These are phyloP conservation scores for Orbilia oligospora DNA, from an alignment of 2,329 filamentous ascomycete genomes.

Conservation along the genomic window DNA sequence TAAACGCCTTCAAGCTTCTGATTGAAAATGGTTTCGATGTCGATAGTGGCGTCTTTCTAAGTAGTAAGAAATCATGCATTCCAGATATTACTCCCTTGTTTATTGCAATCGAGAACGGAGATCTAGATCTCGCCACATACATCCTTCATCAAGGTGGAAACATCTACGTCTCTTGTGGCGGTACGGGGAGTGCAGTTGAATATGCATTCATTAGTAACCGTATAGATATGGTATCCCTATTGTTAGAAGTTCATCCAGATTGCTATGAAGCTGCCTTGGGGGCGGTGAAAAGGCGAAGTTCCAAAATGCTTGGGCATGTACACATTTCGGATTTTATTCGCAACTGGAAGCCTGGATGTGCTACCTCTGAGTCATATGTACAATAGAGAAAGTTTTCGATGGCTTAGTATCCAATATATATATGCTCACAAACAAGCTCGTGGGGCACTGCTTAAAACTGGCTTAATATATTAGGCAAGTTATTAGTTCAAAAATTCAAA, in stretches of 20 bases:
- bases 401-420: no score
- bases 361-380: no score
- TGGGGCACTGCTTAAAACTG: no score
- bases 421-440: no score
- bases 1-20: slow-evolving; percentile 3
- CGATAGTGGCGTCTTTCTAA: neutral
- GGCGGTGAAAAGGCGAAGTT: neutral
- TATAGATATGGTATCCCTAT: neutral
- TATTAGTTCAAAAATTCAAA: no score
- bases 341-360: neutral
- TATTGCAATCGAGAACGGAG: slow-evolving; percentile 1
- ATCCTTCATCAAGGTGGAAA: slow-evolving; percentile 4
- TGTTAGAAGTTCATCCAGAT: neutral
- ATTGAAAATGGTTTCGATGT: slow-evolving; percentile 9
- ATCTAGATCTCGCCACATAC: neutral
- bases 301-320: neutral
- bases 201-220: neutral
- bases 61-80: no score
- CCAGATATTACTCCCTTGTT: neutral
- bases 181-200: neutral
- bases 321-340: neutral
- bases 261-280: neutral
- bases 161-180: neutral
- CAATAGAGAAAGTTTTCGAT: no score
- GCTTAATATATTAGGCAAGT: no score